These are phyloP conservation scores for Globisporangium megalacanthum DNA, from an alignment of 352 stramenopile species.

Conservation along the genomic window DNA sequence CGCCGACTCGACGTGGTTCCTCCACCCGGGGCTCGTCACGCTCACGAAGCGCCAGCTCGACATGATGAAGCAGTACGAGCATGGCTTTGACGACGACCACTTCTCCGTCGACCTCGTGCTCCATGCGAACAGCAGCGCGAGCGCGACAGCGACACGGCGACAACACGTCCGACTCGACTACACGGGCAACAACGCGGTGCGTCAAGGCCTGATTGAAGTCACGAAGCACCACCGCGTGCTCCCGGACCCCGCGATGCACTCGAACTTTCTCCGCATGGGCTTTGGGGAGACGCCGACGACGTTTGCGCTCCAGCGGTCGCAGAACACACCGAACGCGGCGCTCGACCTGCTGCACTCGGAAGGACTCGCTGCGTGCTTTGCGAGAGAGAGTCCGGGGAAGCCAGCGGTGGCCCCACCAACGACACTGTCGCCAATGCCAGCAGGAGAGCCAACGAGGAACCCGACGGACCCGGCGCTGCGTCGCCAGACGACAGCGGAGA, in stretches of 20 bases:
- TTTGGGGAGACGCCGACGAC: constrained; percentile 69
- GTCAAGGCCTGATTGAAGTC: constrained; percentile 73
- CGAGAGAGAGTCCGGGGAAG: constrained; percentile 20
- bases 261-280: constrained; percentile 76
- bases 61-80: constrained; percentile 83
- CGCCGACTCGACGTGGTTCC: constrained; percentile 76
- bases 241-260: constrained; percentile 73
- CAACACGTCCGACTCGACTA: constrained; percentile 52
- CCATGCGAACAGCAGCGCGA: constrained; percentile 47
- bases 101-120: constrained; percentile 80
- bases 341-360: constrained; percentile 72
- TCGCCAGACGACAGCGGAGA: constrained; percentile 63
- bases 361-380: constrained; percentile 45
- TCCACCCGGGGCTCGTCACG: constrained; percentile 57
- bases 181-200: constrained; percentile 59
- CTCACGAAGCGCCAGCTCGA: constrained; percentile 71
- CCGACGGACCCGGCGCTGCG: constrained; percentile 16
- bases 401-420: not conserved
- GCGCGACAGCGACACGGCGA: constrained; percentile 12
- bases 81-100: constrained; percentile 74
- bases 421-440: constrained; percentile 12
- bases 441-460: constrained; percentile 13
- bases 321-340: constrained; percentile 71
- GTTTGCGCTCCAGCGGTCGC: constrained; percentile 71
- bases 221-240: constrained; percentile 74